Percentiles rank a stretch among this genome's conserved stretches.
These are phyloP conservation scores for Pseudogymnoascus destructans DNA, from an alignment of 2,329 filamentous ascomycete genomes.

Conservation along the genomic window DNA sequence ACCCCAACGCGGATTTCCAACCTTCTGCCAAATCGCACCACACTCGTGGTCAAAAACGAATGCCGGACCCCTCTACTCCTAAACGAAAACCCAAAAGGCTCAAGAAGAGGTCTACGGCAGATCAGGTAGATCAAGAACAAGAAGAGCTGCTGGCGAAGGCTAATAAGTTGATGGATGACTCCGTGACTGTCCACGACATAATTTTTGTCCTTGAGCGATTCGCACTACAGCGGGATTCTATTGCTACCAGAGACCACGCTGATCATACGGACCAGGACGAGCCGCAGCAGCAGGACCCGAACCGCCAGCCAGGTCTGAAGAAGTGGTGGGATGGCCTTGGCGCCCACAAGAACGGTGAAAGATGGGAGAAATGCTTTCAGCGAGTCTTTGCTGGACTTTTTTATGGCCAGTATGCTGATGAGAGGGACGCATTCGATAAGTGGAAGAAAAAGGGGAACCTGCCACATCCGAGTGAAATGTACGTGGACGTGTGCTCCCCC, in stretches of 20 bases:
- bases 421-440: neutral
- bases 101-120: neutral
- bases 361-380: neutral
- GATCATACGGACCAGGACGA: neutral
- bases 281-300: neutral
- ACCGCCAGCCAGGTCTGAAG: neutral
- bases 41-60: neutral
- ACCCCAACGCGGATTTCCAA: too few relatives aligned
- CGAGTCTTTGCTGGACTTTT: neutral
- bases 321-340: neutral
- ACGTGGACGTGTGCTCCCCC: neutral
- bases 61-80: neutral
- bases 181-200: too few relatives aligned
- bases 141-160: too few relatives aligned
- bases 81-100: neutral
- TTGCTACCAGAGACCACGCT: neutral
- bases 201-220: neutral
- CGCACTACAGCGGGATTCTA: neutral
- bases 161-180: too few relatives aligned
- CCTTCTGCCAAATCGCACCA: too few relatives aligned
- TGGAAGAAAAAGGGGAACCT: neutral
- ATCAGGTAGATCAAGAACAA: too few relatives aligned
- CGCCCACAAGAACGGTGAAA: too few relatives aligned
- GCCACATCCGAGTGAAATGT: neutral
- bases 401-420: neutral